Evolutionary conservation across 106 monocot species (phyloP).

Genomic region (Platanthera zijinensis): DNA sequence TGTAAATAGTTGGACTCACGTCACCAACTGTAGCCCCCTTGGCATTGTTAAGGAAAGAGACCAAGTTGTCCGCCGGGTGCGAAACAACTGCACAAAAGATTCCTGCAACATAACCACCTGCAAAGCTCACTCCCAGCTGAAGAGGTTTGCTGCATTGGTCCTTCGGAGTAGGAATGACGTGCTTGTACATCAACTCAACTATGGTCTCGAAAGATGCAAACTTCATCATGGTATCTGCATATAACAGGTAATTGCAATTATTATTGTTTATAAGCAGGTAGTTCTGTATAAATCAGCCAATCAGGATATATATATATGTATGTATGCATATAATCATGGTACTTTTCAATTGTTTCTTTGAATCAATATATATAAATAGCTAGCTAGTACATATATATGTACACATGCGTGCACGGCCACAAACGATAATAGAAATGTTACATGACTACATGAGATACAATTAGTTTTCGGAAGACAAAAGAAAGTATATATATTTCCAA

Average conservation of each 20-base stretch:
- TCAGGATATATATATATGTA: too few relatives aligned
- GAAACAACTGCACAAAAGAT: constrained; percentile 66
- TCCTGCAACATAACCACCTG: constrained; percentile 75
- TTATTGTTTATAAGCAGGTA: background rate
- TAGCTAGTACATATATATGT: too few relatives aligned
- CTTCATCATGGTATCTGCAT: constrained; percentile 84
- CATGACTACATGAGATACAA: too few relatives aligned
- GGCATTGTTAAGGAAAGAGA: constrained; percentile 77
- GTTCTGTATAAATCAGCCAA: background rate
- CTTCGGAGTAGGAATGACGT: constrained; percentile 65
- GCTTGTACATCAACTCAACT: constrained; percentile 66
- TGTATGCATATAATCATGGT: too few relatives aligned
- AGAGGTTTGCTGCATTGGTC: constrained; percentile 63
- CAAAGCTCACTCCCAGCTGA: constrained; percentile 73
- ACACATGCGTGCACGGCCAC: too few relatives aligned
- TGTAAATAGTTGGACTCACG: constrained; percentile 21
- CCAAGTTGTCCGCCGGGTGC: constrained; percentile 77
- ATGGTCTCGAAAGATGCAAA: constrained; percentile 81
- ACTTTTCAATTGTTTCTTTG: too few relatives aligned
- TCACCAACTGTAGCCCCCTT: constrained; percentile 71
- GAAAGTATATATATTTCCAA: too few relatives aligned
- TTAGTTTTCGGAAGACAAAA: too few relatives aligned
- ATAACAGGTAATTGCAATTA: background rate
- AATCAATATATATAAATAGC: too few relatives aligned
- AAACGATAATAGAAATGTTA: too few relatives aligned